A percentile compares a stretch with the other conserved stretches of the same genome.
phyloP scores from a whole-genome alignment of 2,329 filamentous ascomycete genomes.

The Aureobasidium musti region DNA sequence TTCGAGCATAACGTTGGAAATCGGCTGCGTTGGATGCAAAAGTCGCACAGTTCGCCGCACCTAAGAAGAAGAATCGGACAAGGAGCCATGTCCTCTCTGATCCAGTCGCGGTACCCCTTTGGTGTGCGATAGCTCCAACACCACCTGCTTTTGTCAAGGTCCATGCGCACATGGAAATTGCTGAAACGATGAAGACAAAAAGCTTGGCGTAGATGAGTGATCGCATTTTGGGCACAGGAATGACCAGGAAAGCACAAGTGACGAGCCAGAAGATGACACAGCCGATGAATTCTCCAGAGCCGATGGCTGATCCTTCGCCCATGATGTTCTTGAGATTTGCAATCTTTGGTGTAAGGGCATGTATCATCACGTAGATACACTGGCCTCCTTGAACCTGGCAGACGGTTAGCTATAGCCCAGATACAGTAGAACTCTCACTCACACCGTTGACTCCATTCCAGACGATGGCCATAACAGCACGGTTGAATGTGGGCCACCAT shows the following conservation, averaged over 20 bases:
- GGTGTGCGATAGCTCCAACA: constrained; percentile 15
- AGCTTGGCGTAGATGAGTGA: constrained; percentile 18
- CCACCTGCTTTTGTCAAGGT: constrained; percentile 20
- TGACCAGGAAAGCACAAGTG: constrained; percentile 17
- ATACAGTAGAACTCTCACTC: not conserved
- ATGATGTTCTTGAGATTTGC: constrained; percentile 21
- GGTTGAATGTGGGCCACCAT: constrained; percentile 50
- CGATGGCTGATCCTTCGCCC: constrained; percentile 10
- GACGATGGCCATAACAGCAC: constrained; percentile 51
- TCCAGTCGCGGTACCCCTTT: constrained; percentile 2
- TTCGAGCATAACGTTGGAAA: constrained; percentile 49
- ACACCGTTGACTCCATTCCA: constrained; percentile 43
- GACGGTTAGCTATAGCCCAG: not conserved
- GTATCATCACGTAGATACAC: constrained; percentile 22
- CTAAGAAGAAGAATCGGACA: constrained; percentile 44
- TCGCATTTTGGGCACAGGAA: constrained; percentile 13
- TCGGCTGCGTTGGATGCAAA: constrained; percentile 49
- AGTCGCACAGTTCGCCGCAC: constrained; percentile 42
- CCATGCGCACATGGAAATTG: constrained; percentile 13
- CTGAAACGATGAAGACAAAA: constrained; percentile 11
- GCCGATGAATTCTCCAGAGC: constrained; percentile 7
- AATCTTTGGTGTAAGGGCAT: constrained; percentile 10
- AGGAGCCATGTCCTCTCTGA: constrained; percentile 40
- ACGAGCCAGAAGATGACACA: constrained; percentile 20
- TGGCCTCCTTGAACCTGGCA: constrained; percentile 8